phyloP scores from a whole-genome alignment of 2,329 filamentous ascomycete species.

The Colletotrichum viniferum region DNA sequence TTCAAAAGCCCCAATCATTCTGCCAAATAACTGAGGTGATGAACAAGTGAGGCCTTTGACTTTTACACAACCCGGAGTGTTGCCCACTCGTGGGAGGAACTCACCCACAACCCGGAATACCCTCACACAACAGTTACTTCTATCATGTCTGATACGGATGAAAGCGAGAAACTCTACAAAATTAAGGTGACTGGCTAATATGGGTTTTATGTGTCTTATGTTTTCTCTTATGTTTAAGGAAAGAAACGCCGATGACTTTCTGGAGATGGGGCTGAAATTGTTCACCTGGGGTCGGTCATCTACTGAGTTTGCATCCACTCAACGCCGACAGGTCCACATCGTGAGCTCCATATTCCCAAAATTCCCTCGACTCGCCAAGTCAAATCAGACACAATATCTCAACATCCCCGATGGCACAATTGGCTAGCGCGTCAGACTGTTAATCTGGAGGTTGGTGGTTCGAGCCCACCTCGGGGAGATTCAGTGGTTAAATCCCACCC shows the following conservation, averaged over 20 bases:
- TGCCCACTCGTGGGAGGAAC: not conserved
- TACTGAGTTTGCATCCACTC: not conserved
- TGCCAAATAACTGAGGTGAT: not conserved
- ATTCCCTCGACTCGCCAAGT: not conserved
- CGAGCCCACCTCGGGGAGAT: constrained; percentile 20
- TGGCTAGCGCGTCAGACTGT: constrained; percentile 21
- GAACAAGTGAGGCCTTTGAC: not conserved
- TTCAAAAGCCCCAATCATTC: not conserved
- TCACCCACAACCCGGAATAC: not conserved
- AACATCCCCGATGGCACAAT: constrained; percentile 21
- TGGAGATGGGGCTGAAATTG: not conserved
- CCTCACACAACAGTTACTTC: not conserved
- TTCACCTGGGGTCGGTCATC: not conserved
- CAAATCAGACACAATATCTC: not conserved
- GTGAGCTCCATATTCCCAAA: constrained; percentile 1
- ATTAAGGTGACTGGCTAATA: too few relatives aligned
- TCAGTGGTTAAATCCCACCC: not conserved
- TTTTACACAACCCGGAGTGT: not conserved
- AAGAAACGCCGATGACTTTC: not conserved
- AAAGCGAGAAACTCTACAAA: not conserved
- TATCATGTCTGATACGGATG: not conserved
- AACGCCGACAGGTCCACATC: not conserved
- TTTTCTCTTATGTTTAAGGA: not conserved
- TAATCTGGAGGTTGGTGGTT: constrained; percentile 22
- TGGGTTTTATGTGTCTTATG: too few relatives aligned